These are phyloP conservation scores for Urochloa ruziziensis DNA, from an alignment of 176 grass and related monocot genomes.

Conservation along the genomic window DNA sequence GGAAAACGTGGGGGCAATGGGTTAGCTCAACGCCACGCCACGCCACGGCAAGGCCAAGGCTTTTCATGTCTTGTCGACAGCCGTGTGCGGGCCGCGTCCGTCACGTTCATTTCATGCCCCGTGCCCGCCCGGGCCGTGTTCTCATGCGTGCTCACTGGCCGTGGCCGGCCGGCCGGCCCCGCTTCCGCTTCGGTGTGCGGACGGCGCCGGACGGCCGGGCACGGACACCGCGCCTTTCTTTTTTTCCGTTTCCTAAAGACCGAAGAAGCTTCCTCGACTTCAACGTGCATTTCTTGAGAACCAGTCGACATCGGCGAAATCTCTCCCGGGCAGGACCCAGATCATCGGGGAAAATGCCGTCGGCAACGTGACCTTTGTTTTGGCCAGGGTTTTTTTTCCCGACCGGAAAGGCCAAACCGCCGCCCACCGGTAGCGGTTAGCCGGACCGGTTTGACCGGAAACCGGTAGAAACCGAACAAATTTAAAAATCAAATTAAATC, in stretches of 20 bases:
- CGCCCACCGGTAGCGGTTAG: too few relatives aligned
- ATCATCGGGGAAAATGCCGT: background rate
- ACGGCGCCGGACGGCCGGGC: background rate
- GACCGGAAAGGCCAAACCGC: too few relatives aligned
- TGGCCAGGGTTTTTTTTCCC: too few relatives aligned
- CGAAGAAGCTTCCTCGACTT: constrained; percentile 32
- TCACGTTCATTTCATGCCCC: background rate
- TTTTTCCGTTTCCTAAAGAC: background rate
- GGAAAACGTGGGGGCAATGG: constrained; percentile 40
- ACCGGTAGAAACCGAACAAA: too few relatives aligned
- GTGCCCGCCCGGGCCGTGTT: background rate
- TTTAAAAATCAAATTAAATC: too few relatives aligned
- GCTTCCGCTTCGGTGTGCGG: background rate
- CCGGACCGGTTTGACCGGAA: too few relatives aligned
- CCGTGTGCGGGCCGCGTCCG: constrained; percentile 39
- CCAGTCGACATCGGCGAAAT: background rate
- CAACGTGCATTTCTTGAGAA: background rate
- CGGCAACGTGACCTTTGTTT: background rate
- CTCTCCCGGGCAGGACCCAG: background rate
- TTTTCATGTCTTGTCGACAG: background rate
- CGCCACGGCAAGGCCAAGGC: background rate
- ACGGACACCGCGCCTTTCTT: background rate
- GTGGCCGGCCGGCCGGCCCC: background rate
- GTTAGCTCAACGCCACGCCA: background rate
- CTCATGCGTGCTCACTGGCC: background rate